These are phyloP conservation scores for Globisporangium uncinulatum DNA, from an alignment of 352 stramenopile genomes.

Conservation along the genomic window DNA sequence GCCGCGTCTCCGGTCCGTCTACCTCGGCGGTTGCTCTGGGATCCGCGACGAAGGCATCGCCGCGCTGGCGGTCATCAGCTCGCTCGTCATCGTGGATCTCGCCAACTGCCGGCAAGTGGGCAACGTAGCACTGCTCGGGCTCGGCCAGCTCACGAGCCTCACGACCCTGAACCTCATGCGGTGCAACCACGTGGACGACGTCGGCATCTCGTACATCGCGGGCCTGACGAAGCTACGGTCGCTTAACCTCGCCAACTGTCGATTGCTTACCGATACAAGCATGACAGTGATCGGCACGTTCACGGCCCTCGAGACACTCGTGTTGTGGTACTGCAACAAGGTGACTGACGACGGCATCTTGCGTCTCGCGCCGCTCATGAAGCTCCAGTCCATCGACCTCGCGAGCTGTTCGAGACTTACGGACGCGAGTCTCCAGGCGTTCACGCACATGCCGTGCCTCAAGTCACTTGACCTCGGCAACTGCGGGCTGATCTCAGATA, in stretches of 20 bases:
- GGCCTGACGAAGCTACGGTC: constrained; percentile 45
- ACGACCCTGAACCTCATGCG: constrained; percentile 79
- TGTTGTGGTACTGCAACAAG: constrained; percentile 85
- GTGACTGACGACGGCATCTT: constrained; percentile 58
- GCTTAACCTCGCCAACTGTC: constrained; percentile 79
- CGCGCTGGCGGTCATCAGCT: constrained; percentile 27
- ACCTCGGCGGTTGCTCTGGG: constrained; percentile 51
- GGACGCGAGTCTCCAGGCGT: constrained; percentile 38
- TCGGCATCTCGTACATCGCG: constrained; percentile 37
- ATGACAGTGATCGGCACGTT: constrained; percentile 39
- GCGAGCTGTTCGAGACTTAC: constrained; percentile 71
- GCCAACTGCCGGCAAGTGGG: constrained; percentile 71
- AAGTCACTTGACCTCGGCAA: constrained; percentile 77
- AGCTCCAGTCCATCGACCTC: constrained; percentile 64
- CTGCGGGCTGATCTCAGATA: constrained; percentile 64
- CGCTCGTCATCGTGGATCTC: constrained; percentile 59
- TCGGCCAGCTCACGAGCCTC: constrained; percentile 50
- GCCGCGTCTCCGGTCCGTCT: constrained; percentile 51
- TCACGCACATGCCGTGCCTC: constrained; percentile 47
- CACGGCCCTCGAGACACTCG: constrained; percentile 47
- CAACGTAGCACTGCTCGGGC: constrained; percentile 47
- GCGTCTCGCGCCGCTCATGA: constrained; percentile 30
- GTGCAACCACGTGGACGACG: constrained; percentile 65
- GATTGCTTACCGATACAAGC: constrained; percentile 57
- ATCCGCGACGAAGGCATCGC: constrained; percentile 60